Evolutionary conservation across 2,329 filamentous ascomycete species (phyloP).

Genomic region (Parastagonospora nodorum): DNA sequence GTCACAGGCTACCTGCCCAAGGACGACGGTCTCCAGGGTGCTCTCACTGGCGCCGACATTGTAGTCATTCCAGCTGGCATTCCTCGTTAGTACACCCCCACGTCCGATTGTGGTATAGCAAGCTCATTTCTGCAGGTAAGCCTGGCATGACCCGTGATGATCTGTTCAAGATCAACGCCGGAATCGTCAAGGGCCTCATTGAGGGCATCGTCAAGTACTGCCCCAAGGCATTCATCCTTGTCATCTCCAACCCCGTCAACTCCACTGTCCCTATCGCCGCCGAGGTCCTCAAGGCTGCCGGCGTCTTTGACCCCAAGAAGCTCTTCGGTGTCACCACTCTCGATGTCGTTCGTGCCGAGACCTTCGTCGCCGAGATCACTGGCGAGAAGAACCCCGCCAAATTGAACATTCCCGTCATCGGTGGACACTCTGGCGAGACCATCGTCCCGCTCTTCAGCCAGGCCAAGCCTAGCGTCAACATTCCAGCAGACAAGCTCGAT

Average conservation of each 20-base stretch:
- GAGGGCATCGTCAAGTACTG: constrained; percentile 84
- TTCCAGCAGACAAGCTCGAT: constrained; percentile 89
- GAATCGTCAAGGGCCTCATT: constrained; percentile 93
- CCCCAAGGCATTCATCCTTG: constrained; percentile 91
- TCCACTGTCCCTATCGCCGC: constrained; percentile 97
- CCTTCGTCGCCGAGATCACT: constrained; percentile 85
- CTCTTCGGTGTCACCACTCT: constrained; percentile 99
- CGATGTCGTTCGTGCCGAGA: constrained; percentile 97
- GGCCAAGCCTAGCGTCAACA: constrained; percentile 76
- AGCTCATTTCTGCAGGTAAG: constrained; percentile 72
- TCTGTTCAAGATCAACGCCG: constrained; percentile 99
- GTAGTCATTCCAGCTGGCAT: constrained; percentile 98
- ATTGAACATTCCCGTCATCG: constrained; percentile 87
- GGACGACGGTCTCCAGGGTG: constrained; percentile 80
- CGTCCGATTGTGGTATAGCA: not conserved
- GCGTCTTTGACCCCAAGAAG: constrained; percentile 92
- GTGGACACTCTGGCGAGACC: constrained; percentile 96
- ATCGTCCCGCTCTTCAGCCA: constrained; percentile 98
- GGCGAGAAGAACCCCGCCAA: constrained; percentile 83
- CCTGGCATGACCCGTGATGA: constrained; percentile 98
- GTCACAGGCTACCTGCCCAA: constrained; percentile 85
- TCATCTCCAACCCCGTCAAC: constrained; percentile 99
- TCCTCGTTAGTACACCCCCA: constrained; percentile 69
- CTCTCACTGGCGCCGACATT: constrained; percentile 91
- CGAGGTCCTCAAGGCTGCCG: constrained; percentile 91